phyloP scores from a whole-genome alignment of 179 eudicot genomes.

The Patellifolia procumbens region DNA sequence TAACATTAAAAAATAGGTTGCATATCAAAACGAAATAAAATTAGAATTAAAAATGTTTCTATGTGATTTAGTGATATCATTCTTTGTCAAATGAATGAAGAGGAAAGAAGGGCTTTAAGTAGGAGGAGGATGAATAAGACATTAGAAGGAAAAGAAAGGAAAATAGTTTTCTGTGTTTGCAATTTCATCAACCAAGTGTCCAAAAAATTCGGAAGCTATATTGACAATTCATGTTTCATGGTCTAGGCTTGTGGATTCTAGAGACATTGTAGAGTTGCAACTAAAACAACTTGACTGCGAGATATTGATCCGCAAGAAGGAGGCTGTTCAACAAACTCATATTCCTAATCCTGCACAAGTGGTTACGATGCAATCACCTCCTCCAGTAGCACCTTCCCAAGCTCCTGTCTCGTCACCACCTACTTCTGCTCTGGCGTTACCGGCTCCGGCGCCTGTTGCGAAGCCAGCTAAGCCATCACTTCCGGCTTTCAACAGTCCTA shows the following conservation, averaged over 20 bases:
- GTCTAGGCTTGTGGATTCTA: conserved; percentile 91
- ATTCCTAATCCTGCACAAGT: conserved; percentile 41
- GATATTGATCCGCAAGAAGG: conserved; percentile 78
- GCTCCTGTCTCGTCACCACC: conserved; percentile 37
- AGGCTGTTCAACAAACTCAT: conserved; percentile 65
- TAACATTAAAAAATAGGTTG: background rate
- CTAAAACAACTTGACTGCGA: conserved; percentile 89
- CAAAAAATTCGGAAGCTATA: background rate
- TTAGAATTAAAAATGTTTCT: background rate
- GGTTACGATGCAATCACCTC: conserved; percentile 58
- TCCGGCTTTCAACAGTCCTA: conserved; percentile 85
- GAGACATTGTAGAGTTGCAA: conserved; percentile 85
- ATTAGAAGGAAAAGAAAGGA: background rate
- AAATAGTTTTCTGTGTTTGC: background rate
- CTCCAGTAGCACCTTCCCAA: conserved; percentile 38
- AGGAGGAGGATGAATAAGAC: background rate
- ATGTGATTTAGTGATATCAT: background rate
- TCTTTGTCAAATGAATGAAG: conserved; percentile 3
- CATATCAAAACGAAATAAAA: background rate
- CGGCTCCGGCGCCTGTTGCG: conserved; percentile 55
- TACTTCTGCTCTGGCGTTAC: conserved; percentile 40
- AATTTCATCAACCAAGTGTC: background rate
- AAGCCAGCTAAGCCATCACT: conserved; percentile 57
- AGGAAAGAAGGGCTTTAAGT: background rate
- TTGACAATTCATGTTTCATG: background rate